Evolutionary conservation across 345 rosid genomes (phyloP).

Genomic region (Populus davidiana): DNA sequence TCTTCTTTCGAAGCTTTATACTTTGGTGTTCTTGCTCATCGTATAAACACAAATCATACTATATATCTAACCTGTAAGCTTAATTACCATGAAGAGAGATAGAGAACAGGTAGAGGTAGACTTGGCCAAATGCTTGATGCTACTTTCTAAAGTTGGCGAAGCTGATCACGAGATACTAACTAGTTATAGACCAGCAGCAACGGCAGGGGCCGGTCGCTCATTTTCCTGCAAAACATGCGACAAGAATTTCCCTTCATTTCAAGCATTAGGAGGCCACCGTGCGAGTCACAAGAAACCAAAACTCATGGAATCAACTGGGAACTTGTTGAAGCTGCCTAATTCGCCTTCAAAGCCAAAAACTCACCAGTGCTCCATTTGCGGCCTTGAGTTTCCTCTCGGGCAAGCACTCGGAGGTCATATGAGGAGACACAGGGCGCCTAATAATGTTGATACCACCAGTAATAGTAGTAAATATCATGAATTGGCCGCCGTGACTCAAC

Average conservation of each 20-base stretch:
- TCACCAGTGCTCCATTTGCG: conserved; percentile 85
- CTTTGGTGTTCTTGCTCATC: neutral
- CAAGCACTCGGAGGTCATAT: conserved; percentile 97
- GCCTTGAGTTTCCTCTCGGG: conserved; percentile 71
- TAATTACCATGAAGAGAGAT: conserved; percentile 42
- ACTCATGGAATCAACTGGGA: conserved; percentile 21
- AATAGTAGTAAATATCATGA: neutral
- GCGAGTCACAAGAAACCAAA: conserved; percentile 79
- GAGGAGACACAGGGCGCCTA: conserved; percentile 64
- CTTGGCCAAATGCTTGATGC: conserved; percentile 63
- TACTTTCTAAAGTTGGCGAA: conserved; percentile 58
- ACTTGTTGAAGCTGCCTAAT: neutral
- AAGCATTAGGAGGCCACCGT: conserved; percentile 90
- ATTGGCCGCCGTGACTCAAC: neutral
- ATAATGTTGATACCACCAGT: neutral
- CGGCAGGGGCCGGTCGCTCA: conserved; percentile 23
- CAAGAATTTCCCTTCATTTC: conserved; percentile 68
- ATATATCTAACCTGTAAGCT: neutral
- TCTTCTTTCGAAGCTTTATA: neutral
- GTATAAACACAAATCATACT: neutral
- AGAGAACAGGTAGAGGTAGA: conserved; percentile 35
- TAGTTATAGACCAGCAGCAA: neutral
- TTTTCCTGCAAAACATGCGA: conserved; percentile 88
- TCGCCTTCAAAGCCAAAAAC: conserved; percentile 55
- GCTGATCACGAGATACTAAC: neutral